A percentile compares a stretch with the other conserved stretches of the same genome.
These are phyloP conservation scores for Argentina anserina DNA, from an alignment of 306 rosid genomes.

Conservation along the genomic window DNA sequence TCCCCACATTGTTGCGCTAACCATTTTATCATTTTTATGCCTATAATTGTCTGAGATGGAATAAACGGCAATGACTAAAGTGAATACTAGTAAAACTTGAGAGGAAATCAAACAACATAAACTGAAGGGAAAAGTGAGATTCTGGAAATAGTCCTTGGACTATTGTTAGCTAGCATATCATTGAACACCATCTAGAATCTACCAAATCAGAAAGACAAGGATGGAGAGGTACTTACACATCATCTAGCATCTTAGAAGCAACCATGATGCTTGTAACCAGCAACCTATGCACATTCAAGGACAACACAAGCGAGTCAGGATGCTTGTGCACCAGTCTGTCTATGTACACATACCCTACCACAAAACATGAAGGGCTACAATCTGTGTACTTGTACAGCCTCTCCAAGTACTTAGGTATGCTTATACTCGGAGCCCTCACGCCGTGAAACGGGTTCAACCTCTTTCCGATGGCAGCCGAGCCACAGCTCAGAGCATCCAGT, in stretches of 20 bases:
- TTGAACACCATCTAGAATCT: background rate
- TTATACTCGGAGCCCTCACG: constrained; percentile 73
- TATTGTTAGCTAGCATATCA: background rate
- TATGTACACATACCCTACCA: constrained; percentile 80
- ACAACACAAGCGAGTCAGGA: constrained; percentile 75
- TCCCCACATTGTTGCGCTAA: too few species aligned
- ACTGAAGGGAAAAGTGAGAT: background rate
- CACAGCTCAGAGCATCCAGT: constrained; percentile 25
- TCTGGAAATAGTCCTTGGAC: background rate
- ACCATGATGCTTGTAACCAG: constrained; percentile 75
- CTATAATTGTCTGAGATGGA: too few species aligned
- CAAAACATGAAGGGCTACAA: constrained; percentile 94
- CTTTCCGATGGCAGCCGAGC: constrained; percentile 42
- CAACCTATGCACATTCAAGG: constrained; percentile 80
- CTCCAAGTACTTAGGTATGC: constrained; percentile 86
- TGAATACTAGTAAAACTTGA: too few species aligned
- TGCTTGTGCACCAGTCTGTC: constrained; percentile 71
- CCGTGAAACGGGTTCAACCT: constrained; percentile 73
- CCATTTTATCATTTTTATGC: too few species aligned
- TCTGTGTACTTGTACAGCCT: constrained; percentile 81
- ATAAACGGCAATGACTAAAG: too few species aligned
- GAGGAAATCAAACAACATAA: too few species aligned
- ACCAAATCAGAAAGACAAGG: constrained; percentile 1
- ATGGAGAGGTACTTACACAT: constrained; percentile 65
- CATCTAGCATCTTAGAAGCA: constrained; percentile 95